These are phyloP conservation scores for Moesziomyces globuligerus DNA, from an alignment of 1,284 basidiomycete genomes.

Conservation along the genomic window DNA sequence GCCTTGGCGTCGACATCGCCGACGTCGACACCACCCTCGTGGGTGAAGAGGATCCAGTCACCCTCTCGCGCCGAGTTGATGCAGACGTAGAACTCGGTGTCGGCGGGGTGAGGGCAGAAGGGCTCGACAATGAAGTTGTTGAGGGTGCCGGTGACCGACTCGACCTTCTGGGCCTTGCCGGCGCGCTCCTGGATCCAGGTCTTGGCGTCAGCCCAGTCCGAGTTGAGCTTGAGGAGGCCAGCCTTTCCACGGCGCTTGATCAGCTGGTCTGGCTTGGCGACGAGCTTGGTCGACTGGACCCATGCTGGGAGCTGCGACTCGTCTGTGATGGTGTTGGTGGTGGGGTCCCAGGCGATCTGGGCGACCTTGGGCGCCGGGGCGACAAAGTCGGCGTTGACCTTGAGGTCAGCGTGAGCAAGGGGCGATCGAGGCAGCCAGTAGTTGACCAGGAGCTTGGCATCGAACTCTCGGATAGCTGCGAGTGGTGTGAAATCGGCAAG, in stretches of 20 bases:
- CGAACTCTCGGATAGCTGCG: conserved; percentile 65
- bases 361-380: conserved; percentile 65
- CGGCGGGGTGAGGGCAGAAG: conserved; percentile 91
- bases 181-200: conserved; percentile 87
- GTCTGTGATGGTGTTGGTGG: conserved; percentile 81
- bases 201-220: conserved; percentile 79
- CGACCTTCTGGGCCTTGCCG: conserved; percentile 94
- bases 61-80: conserved; percentile 95
- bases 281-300: conserved; percentile 72
- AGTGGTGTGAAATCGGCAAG: too few relatives aligned
- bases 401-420: conserved; percentile 53
- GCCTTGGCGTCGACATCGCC: conserved; percentile 99
- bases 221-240: conserved; percentile 89
- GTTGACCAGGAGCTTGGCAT: conserved; percentile 67
- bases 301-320: conserved; percentile 80
- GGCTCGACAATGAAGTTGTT: conserved; percentile 99
- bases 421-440: conserved; percentile 67
- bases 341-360: conserved; percentile 81
- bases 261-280: conserved; percentile 80
- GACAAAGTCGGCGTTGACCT: conserved; percentile 60
- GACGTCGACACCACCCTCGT: conserved; percentile 98
- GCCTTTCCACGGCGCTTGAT: conserved; percentile 99
- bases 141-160: conserved; percentile 89
- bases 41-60: conserved; percentile 97
- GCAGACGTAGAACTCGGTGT: conserved; percentile 98